A percentile compares a stretch with the other conserved stretches of the same genome.
phyloP scores from a whole-genome alignment of 2,329 filamentous ascomycete genomes.

The Trichoderma harzianum region DNA sequence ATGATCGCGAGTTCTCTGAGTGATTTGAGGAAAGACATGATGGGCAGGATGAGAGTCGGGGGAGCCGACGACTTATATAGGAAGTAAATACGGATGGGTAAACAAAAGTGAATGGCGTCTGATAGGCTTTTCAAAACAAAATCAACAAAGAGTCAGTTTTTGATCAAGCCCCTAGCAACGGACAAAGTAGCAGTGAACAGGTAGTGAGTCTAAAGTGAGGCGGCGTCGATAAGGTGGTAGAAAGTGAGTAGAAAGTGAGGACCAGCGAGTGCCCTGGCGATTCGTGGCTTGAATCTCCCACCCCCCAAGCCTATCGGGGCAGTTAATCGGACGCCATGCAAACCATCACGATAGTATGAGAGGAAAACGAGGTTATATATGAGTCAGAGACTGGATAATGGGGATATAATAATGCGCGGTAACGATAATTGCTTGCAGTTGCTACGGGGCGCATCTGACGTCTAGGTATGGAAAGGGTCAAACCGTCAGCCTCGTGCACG shows the following conservation, averaged over 20 bases:
- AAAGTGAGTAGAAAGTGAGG: not conserved
- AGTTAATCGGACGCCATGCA: not conserved
- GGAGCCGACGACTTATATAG: not conserved
- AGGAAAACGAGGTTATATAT: not conserved
- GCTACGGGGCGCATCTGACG: not conserved
- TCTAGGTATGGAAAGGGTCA: slow-evolving; percentile 1
- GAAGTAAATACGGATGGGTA: not conserved
- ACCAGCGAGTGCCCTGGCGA: not conserved
- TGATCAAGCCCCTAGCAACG: not conserved
- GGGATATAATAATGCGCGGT: not conserved
- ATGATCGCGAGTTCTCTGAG: slow-evolving; percentile 50
- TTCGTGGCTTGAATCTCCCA: not conserved
- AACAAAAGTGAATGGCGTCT: not conserved
- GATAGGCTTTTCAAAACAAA: not conserved
- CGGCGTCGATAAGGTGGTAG: not conserved
- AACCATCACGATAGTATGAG: not conserved
- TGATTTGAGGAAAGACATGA: slow-evolving; percentile 44
- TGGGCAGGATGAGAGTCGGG: not conserved
- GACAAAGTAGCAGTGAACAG: not conserved
- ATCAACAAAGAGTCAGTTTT: not conserved
- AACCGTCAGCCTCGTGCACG: slow-evolving; percentile 11
- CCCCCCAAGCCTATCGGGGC: not conserved
- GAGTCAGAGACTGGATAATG: not conserved
- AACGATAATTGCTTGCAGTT: not conserved
- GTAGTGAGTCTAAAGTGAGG: not conserved